Percentiles rank a stretch among this genome's conserved stretches.
phyloP scores from a whole-genome alignment of 192 early-diverging fungal species.

The Coemansia sp. region DNA sequence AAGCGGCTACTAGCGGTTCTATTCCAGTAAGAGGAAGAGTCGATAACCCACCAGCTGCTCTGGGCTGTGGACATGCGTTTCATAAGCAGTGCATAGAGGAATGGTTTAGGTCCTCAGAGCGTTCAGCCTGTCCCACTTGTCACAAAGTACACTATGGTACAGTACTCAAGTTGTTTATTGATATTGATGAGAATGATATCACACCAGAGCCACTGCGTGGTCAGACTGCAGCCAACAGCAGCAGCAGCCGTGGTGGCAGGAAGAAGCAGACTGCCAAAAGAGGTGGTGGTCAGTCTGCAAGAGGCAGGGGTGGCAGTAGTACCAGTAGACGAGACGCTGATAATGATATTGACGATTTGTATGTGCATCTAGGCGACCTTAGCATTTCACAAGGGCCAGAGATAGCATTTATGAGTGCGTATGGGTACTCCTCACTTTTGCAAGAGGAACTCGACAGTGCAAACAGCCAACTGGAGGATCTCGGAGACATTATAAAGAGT shows the following conservation, averaged over 20 bases:
- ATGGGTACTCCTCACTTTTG: neutral
- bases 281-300: neutral
- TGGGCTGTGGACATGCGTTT: slow-evolving; percentile 27
- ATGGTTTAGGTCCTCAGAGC: neutral
- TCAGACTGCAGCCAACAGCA: neutral
- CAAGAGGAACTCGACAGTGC: neutral
- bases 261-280: neutral
- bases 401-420: neutral
- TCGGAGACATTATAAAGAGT: neutral
- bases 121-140: slow-evolving; percentile 13
- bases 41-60: slow-evolving; percentile 4
- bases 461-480: neutral
- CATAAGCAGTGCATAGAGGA: slow-evolving; percentile 17
- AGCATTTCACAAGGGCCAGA: neutral
- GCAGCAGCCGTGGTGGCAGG: neutral
- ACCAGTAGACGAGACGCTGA: too few species aligned
- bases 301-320: too few species aligned
- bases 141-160: neutral
- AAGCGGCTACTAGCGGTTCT: neutral
- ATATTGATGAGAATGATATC: slow-evolving; percentile 3
- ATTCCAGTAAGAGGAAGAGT: neutral
- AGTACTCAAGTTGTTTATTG: neutral
- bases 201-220: neutral
- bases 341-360: slow-evolving; percentile 1
- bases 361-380: neutral